These are phyloP conservation scores for Citrullus mucosospermus DNA, from an alignment of 306 rosid genomes.

Conservation along the genomic window DNA sequence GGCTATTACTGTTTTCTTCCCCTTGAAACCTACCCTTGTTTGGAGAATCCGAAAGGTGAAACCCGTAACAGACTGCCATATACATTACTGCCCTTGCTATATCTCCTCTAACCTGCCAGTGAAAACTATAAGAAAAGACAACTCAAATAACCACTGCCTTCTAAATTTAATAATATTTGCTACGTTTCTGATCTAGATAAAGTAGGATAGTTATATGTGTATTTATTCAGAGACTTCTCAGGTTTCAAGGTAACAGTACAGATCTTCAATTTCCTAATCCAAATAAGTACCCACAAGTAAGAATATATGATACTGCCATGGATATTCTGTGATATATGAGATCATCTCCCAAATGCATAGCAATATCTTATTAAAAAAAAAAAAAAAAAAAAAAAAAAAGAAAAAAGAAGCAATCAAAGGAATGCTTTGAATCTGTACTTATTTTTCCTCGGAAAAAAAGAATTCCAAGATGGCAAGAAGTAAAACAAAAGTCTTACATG, in stretches of 20 bases:
- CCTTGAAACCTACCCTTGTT: conserved; percentile 25
- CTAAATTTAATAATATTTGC: neutral
- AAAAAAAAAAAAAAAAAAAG: too few species aligned
- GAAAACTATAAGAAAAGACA: neutral
- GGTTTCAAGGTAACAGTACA: neutral
- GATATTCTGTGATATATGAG: neutral
- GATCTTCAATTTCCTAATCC: neutral
- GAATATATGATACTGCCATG: neutral
- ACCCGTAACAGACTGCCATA: conserved; percentile 63
- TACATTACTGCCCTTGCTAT: conserved; percentile 69
- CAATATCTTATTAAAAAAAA: too few species aligned
- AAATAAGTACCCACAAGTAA: neutral
- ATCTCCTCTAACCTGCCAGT: conserved; percentile 60
- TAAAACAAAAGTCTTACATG: conserved; percentile 17
- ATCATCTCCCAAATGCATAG: neutral
- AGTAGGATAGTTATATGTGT: neutral
- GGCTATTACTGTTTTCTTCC: neutral
- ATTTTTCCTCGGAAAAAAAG: neutral
- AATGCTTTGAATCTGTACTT: neutral
- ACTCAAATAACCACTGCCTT: neutral
- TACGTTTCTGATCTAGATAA: neutral
- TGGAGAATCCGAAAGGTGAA: conserved; percentile 56
- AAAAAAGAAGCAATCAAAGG: neutral
- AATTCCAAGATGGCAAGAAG: neutral
- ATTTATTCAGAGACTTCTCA: neutral